These are phyloP conservation scores for Mycotypha africana DNA, from an alignment of 371 early-diverging fungal species.

Conservation along the genomic window DNA sequence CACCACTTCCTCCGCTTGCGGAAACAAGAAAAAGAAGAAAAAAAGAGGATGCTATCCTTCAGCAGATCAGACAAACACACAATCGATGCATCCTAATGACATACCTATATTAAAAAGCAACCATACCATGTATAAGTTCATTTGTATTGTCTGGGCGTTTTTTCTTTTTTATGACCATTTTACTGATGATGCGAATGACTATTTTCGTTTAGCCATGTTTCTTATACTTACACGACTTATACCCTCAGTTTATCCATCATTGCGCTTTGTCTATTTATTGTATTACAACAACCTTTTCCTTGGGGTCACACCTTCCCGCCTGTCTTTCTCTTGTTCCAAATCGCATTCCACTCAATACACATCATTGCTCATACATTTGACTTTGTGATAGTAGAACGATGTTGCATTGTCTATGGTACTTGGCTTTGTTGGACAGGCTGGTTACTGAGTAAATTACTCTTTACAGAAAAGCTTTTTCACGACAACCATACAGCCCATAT, in stretches of 20 bases:
- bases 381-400: constrained; percentile 41
- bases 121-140: constrained; percentile 24
- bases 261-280: constrained; percentile 34
- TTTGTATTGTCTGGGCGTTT: no score
- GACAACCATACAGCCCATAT: no score
- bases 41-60: no score
- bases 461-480: constrained; percentile 29
- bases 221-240: constrained; percentile 35
- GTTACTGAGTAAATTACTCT: constrained; percentile 45
- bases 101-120: constrained; percentile 40
- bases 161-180: no score
- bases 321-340: constrained; percentile 47
- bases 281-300: constrained; percentile 32
- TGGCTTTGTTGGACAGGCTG: constrained; percentile 63
- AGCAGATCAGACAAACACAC: no score
- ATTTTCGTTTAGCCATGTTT: constrained; percentile 25
- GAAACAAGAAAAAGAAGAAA: no score
- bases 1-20: no score
- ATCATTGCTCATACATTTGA: constrained; percentile 43
- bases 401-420: constrained; percentile 58
- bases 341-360: constrained; percentile 49
- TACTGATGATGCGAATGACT: neutral
- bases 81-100: no score
- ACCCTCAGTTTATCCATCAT: constrained; percentile 34
- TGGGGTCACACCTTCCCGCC: constrained; percentile 49